Percentiles rank a stretch among this genome's conserved stretches.
Conservation (phyloP, 257 asterid genomes). For the Vinca minor region DNA sequence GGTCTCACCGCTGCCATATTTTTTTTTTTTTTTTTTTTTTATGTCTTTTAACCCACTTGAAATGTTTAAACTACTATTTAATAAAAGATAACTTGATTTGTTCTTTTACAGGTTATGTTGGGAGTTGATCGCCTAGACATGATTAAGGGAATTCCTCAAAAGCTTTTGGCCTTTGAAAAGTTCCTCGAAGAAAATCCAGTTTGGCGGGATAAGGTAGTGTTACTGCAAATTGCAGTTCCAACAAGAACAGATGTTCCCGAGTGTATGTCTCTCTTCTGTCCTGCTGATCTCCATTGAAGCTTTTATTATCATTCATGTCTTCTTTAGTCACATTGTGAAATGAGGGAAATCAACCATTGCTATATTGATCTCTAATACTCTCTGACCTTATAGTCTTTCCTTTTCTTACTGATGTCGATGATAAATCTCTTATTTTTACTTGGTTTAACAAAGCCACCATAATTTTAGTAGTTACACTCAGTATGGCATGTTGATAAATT, state of each 20-base stretch:
- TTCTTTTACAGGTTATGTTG: slow-evolving; percentile 61
- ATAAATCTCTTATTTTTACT: not conserved
- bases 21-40: no score
- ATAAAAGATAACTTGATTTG: not conserved
- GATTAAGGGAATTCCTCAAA: slow-evolving; percentile 91
- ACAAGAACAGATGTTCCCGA: slow-evolving; percentile 96
- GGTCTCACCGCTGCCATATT: not conserved
- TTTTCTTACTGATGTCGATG: not conserved
- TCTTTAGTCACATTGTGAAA: not conserved
- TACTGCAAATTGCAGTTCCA: slow-evolving; percentile 92
- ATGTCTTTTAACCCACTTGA: not conserved
- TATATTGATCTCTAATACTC: not conserved
- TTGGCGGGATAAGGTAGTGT: slow-evolving; percentile 85
- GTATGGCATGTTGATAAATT: not conserved
- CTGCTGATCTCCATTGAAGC: slow-evolving; percentile 16
- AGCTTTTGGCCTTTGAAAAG: slow-evolving; percentile 90
- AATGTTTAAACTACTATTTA: not conserved
- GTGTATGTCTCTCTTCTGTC: slow-evolving; percentile 51
- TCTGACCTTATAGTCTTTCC: not conserved
- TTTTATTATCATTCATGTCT: slow-evolving; percentile 3
- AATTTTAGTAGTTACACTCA: not conserved
- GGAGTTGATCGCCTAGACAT: slow-evolving; percentile 93
- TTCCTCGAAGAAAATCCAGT: slow-evolving; percentile 88
- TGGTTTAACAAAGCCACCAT: not conserved
- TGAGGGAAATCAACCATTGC: not conserved